Evolutionary conservation across 2,329 filamentous ascomycete genomes (phyloP), one percentile per base, ranked within the genome.

Genomic region (Stagonosporopsis vannaccii): DNA sequence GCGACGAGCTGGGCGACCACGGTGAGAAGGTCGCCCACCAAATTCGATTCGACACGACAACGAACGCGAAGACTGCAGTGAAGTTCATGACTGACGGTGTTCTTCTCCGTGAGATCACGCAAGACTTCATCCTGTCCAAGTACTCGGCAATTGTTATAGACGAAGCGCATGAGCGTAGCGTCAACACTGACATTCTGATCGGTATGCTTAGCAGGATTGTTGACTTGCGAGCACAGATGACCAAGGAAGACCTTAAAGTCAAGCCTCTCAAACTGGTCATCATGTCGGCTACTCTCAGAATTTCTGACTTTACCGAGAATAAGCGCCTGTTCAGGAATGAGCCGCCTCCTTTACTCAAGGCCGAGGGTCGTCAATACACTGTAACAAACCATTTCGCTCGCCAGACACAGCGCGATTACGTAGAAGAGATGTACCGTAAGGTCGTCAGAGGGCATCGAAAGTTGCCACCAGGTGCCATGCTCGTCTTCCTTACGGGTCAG

Each of bases 31-130:
- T 99, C 6, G 91, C 91, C 4, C 96, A 98, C 74, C 95, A 76
- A 74, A 97, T 99, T 67, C 90, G 96, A 22, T 99, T 98, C 63
- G 95, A 99, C 71, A 92, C 90, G 45, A 94, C 88, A 0, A 87
- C 90, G 1, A 86, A 87, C 44, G 81, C 87, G 25, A 89, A 92
- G 48, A 99, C 95, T 0, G 90, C 91, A 6, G 86, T 99, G 74
- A 99, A 99, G 75, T 99, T 98, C 78, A 97, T 99, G 93, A 99
- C 95, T 0, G 95, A 99, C 75, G 95, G 95, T 83, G 92, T 99
- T 25, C 81, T 99, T 57, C 84, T 99, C 9, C 88, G 95, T 53
- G 95, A 99, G 76, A 89, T 97, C 50, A 88, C 91, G 0, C 88
- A 95, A 62, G 95, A 99, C 72, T 92, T 98, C 69, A 84, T 91